Conservation (phyloP, 352 stramenopile genomes). For the Phytophthora vignae region DNA sequence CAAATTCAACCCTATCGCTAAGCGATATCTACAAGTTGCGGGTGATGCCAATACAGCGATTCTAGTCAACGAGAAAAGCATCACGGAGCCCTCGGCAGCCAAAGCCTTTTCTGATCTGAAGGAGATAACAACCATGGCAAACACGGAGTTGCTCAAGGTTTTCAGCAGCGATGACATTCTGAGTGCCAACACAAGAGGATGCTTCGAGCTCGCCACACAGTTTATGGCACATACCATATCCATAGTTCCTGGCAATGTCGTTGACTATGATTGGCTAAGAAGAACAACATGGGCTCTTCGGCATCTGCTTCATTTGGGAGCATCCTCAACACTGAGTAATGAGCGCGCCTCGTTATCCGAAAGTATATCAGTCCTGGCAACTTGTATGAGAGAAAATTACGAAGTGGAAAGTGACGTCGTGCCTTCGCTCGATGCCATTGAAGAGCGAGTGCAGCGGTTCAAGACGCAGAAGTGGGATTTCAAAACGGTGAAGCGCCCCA, state of each 20-base stretch:
- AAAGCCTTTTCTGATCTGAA: constrained; percentile 14
- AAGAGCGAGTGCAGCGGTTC: constrained; percentile 14
- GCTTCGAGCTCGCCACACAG: constrained; percentile 1
- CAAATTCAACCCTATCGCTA: not conserved
- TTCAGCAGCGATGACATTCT: not conserved
- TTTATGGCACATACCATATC: constrained; percentile 1
- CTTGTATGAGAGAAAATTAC: not conserved
- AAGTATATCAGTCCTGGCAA: constrained; percentile 4
- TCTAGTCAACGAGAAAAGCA: not conserved
- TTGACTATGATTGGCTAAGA: constrained; percentile 10
- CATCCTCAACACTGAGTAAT: not conserved
- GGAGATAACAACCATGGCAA: constrained; percentile 3
- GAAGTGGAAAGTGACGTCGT: constrained; percentile 10
- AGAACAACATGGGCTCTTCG: not conserved
- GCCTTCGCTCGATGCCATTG: constrained; percentile 7
- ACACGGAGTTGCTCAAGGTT: not conserved
- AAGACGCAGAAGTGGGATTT: not conserved
- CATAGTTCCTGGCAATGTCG: not conserved
- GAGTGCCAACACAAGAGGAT: not conserved
- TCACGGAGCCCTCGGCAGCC: not conserved
- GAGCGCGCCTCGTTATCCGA: not conserved
- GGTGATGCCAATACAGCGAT: not conserved
- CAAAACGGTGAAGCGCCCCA: constrained; percentile 3
- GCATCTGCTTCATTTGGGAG: not conserved
- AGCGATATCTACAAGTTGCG: not conserved